These are phyloP conservation scores for Aspergillaceae sp. DNA, from an alignment of 2,329 filamentous ascomycete genomes.

Conservation along the genomic window DNA sequence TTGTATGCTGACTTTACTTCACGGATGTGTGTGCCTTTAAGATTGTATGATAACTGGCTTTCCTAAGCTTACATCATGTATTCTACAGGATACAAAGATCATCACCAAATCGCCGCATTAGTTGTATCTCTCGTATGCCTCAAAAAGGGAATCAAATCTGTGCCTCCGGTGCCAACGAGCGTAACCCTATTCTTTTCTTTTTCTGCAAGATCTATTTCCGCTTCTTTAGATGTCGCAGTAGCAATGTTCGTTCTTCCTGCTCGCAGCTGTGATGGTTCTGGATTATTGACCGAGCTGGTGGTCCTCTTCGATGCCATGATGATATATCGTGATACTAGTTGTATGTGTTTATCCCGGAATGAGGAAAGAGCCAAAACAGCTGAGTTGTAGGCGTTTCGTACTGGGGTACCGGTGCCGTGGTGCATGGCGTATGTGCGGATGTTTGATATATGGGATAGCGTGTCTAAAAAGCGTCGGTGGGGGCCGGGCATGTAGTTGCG, in stretches of 20 bases:
- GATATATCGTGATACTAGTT: slow-evolving; percentile 47
- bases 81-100: neutral
- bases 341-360: slow-evolving; percentile 46
- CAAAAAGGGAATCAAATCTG: slow-evolving; percentile 46
- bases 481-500: slow-evolving; percentile 47
- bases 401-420: slow-evolving; percentile 21
- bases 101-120: slow-evolving; percentile 29
- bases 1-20: no score
- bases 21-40: no score
- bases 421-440: slow-evolving; percentile 38
- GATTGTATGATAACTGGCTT: no score
- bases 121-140: slow-evolving; percentile 46
- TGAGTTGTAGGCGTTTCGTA: slow-evolving; percentile 39
- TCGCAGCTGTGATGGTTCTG: slow-evolving; percentile 4
- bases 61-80: no score
- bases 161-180: slow-evolving; percentile 45
- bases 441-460: slow-evolving; percentile 38
- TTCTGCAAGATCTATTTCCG: slow-evolving; percentile 7
- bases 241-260: slow-evolving; percentile 34
- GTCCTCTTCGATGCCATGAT: slow-evolving; percentile 33
- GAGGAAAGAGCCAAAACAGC: slow-evolving; percentile 37
- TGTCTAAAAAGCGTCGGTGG: slow-evolving; percentile 43
- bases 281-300: slow-evolving; percentile 1
- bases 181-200: slow-evolving; percentile 25
- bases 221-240: slow-evolving; percentile 36